Evolutionary conservation across 2,329 filamentous ascomycete genomes (phyloP), one percentile per base, ranked within the genome.

Genomic region (Polychaeton citri): DNA sequence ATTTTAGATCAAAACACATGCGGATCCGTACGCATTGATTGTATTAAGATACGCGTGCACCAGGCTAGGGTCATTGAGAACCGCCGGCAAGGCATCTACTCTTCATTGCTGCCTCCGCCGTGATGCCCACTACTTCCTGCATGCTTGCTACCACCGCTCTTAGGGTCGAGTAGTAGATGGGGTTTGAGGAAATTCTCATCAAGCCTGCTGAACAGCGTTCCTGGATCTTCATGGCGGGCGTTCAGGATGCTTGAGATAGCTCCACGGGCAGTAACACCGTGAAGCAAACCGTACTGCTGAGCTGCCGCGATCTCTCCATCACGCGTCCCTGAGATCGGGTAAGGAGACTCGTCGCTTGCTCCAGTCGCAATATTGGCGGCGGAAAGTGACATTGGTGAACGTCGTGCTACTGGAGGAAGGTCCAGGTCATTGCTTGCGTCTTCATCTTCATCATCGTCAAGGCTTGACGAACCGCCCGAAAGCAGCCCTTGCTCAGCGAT

Each of bases 111-210:
- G 17, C 17, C 26, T 24, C 36, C 24, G n/a, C 19, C 18, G 21
- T 38, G 33, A 19, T 41, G 39, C 21, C 37, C 30, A 32, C 36
- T 31, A 19, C 34, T 19, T 13, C 42, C 33, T 31, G 32, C 36
- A n/a, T 39, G 32, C 21, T 43, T 45, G 19, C 38, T 38, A 5
- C 41, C 40, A 15, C 47, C 48, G n/a, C 50, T 6, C 13, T 17
- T 47, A 1, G 60, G 81, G 60, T 95, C 87, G 15, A 96, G 70
- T 45, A 96, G 60, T 37, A 96, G 62, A 54, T 79, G 83, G 13
- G 88, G 88, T 66, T 96, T 96, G 60, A 96, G 87, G 57, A 86
- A 95, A 41, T 87, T 85, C 59, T 98, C 90, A 57, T 98, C 90
- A 41, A 98, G 65, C 61, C 94, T 87, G 47, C 78, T 79, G 59